These are phyloP conservation scores for Aspergillus neoniger DNA, from an alignment of 2,329 filamentous ascomycete species.

Conservation along the genomic window DNA sequence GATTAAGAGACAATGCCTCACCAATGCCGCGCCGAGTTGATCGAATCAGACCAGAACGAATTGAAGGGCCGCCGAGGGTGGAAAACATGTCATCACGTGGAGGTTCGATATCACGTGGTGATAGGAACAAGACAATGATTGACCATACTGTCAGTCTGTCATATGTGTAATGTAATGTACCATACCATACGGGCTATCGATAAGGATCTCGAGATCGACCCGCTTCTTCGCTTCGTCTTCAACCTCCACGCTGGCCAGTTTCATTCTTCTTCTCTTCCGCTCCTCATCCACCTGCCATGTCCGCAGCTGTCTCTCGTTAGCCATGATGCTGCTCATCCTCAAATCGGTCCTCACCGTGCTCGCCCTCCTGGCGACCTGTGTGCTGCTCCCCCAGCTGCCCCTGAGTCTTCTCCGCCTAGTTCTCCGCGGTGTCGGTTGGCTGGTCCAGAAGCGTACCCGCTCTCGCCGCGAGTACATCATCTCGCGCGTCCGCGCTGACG, in stretches of 20 bases:
- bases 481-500: conserved; percentile 48
- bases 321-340: conserved; percentile 38
- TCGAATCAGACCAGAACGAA: not conserved
- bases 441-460: conserved; percentile 64
- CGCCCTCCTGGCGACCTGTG: conserved; percentile 34
- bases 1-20: not conserved
- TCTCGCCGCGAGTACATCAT: conserved; percentile 61
- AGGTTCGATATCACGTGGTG: not conserved
- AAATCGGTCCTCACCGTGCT: conserved; percentile 36
- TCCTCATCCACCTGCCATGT: not conserved
- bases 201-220: not conserved
- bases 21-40: not conserved
- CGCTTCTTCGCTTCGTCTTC: not conserved
- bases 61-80: not conserved
- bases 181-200: not conserved
- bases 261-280: not conserved
- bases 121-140: not conserved
- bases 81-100: not conserved
- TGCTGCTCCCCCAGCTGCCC: conserved; percentile 38
- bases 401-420: conserved; percentile 35
- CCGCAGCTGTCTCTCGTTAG: not conserved
- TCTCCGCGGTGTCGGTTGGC: conserved; percentile 57
- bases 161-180: not conserved
- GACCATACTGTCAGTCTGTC: not conserved
- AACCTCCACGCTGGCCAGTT: conserved; percentile 9